phyloP scores from a whole-genome alignment of 2,329 filamentous ascomycete genomes.

The Chrysosporium keratinophilum region DNA sequence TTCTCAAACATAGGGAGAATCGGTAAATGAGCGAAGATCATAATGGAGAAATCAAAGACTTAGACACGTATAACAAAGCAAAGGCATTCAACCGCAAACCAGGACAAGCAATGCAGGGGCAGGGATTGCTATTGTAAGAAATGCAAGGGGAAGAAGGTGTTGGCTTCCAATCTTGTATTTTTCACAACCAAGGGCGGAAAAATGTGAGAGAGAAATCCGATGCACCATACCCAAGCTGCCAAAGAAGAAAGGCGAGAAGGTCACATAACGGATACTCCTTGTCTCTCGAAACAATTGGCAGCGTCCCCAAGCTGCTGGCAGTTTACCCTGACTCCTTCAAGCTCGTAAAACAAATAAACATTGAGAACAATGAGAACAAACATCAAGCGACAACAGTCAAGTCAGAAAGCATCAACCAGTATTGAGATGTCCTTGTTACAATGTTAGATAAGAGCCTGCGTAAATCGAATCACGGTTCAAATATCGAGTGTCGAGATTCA shows the following conservation, averaged over 20 bases:
- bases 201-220: constrained; percentile 18
- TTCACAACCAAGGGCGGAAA: constrained; percentile 13
- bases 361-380: background rate
- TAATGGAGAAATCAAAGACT: background rate
- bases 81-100: background rate
- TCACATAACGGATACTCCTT: constrained; percentile 15
- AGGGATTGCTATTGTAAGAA: constrained; percentile 6
- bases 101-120: background rate
- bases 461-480: background rate
- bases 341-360: constrained; percentile 9
- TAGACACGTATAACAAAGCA: background rate
- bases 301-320: constrained; percentile 18
- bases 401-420: background rate
- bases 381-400: background rate
- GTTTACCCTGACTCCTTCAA: constrained; percentile 14
- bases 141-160: constrained; percentile 5
- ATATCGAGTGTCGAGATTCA: background rate
- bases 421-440: background rate
- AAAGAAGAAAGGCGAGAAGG: constrained; percentile 13
- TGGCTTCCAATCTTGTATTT: constrained; percentile 10
- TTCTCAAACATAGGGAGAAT: background rate
- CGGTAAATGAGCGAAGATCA: background rate
- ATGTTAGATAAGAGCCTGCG: background rate
- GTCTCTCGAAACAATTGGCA: constrained; percentile 15
- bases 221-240: constrained; percentile 21